phyloP scores from a whole-genome alignment of 345 rosid genomes.

The Fremontodendron californicum region DNA sequence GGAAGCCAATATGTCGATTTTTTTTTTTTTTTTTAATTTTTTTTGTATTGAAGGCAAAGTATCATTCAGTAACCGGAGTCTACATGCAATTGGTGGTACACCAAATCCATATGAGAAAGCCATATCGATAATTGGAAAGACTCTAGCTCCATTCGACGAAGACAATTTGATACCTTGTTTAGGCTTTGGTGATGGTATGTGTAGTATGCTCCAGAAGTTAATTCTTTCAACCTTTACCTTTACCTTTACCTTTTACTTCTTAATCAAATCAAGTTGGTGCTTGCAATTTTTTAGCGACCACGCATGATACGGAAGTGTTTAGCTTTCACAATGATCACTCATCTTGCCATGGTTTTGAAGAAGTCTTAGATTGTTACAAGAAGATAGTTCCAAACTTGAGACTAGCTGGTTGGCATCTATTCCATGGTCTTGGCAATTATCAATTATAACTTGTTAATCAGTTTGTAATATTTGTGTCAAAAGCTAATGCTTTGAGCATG shows the following conservation, averaged over 20 bases:
- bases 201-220: background rate
- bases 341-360: conserved; percentile 84
- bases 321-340: conserved; percentile 71
- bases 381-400: conserved; percentile 51
- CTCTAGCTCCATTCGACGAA: conserved; percentile 81
- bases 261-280: background rate
- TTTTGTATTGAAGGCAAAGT: conserved; percentile 34
- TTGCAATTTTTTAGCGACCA: conserved; percentile 45
- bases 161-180: conserved; percentile 80
- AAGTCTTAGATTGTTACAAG: conserved; percentile 69
- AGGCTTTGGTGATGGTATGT: conserved; percentile 81
- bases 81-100: conserved; percentile 47
- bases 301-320: conserved; percentile 67
- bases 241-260: background rate
- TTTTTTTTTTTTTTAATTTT: conserved; percentile 6
- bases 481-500: conserved; percentile 13
- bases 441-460: background rate
- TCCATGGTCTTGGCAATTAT: background rate
- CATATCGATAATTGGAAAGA: conserved; percentile 71
- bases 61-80: conserved; percentile 56
- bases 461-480: background rate
- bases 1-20: conserved; percentile 13
- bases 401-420: conserved; percentile 50
- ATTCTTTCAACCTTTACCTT: background rate
- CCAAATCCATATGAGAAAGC: conserved; percentile 88